phyloP scores from a whole-genome alignment of 495 filamentous ascomycete species.

The Xylaria cubensis region DNA sequence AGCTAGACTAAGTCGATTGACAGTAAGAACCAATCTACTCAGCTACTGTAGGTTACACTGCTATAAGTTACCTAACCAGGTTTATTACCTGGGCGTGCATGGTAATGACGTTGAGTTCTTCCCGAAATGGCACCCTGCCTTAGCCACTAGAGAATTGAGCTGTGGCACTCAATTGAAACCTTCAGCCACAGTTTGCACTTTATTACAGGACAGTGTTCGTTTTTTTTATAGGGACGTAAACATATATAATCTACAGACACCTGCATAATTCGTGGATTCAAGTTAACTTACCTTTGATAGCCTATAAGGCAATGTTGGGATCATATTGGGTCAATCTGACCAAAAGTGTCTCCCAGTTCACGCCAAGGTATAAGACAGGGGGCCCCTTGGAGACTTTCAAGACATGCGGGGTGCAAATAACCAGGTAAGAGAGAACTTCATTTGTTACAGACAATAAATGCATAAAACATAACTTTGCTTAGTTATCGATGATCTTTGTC shows the following conservation, averaged over 20 bases:
- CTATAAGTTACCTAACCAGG: background rate
- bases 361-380: background rate
- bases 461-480: constrained; percentile 13
- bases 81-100: background rate
- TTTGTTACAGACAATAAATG: background rate
- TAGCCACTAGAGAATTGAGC: constrained; percentile 11
- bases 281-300: background rate
- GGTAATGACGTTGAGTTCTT: constrained; percentile 21
- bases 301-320: background rate
- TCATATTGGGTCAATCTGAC: background rate
- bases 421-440: background rate
- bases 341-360: background rate
- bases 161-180: background rate
- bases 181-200: background rate
- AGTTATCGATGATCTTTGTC: constrained; percentile 48
- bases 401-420: background rate
- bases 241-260: background rate
- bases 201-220: too few species aligned
- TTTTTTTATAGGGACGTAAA: too few species aligned
- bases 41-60: background rate
- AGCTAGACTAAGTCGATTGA: background rate
- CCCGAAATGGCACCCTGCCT: constrained; percentile 22
- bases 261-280: background rate
- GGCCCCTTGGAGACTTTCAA: background rate
- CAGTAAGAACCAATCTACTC: background rate